phyloP scores from a whole-genome alignment of 2,329 filamentous ascomycete genomes.

The Trichoderma afroharzianum region DNA sequence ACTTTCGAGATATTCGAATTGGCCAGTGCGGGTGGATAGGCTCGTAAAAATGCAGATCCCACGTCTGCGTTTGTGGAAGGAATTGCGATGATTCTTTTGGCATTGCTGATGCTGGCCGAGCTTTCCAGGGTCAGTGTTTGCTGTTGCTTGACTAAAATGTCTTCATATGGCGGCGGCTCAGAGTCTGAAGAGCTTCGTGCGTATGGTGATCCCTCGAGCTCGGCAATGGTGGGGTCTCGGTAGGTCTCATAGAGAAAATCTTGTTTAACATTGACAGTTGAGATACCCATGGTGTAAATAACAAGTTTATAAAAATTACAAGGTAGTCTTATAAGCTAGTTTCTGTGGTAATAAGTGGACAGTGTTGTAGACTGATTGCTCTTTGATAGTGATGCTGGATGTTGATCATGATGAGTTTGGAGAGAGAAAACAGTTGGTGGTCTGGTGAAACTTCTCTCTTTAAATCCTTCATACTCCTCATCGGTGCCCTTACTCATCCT shows the following conservation, averaged over 20 bases:
- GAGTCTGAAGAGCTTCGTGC: not conserved
- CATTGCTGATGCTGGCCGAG: not conserved
- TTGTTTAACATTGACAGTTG: not conserved
- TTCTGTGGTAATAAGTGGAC: not conserved
- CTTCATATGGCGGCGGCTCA: not conserved
- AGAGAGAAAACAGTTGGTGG: not conserved
- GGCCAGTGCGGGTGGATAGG: not conserved
- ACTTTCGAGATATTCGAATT: not conserved
- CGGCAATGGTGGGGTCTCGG: not conserved
- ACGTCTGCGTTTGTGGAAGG: not conserved
- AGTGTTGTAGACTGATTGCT: not conserved
- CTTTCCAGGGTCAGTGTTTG: not conserved
- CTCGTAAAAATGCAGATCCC: not conserved
- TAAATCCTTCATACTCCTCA: not conserved
- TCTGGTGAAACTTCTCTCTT: not conserved
- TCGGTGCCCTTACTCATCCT: not conserved
- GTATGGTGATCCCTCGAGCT: not conserved
- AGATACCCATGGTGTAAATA: not conserved
- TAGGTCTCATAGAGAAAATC: not conserved
- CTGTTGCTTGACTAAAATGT: not conserved
- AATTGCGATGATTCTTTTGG: not conserved
- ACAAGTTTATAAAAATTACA: not conserved
- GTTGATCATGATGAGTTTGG: not conserved
- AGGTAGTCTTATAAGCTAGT: no score
- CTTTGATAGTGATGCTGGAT: not conserved